Evolutionary conservation across 768 basidiomycete species (phyloP), one percentile per base, ranked within the genome.

Genomic region (Lentinula detonsa): DNA sequence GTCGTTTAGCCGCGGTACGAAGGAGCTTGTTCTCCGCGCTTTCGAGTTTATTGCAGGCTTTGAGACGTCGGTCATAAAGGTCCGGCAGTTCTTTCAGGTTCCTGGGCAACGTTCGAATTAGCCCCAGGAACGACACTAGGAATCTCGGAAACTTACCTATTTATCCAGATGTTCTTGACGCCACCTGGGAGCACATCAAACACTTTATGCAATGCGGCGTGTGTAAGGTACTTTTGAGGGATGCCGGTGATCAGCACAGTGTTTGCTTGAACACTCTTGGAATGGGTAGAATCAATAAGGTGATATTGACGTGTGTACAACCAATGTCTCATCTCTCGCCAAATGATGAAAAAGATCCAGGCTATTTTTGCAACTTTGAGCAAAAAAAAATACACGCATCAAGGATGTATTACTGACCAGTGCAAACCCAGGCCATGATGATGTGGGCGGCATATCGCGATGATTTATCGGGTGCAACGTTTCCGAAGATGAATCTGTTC

Each of bases 181-280:
- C 95, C 95, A 9, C 95, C 95, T 0, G 97, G 96, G 2, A 98
- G 80, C 60, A 84, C 81, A n/a, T 83, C 81, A 72, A 92, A 96
- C 10, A 96, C 73, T 53, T 83, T 77, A 46, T 71, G 74, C 33
- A 97, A 78, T 3, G 85, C 85, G 6, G 78, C 73, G 65, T 88
- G 87, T 42, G 86, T 86, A 57, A 98, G 82, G 68, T 87, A 94
- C 52, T 84, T 82, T 35, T 78, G 75, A 5, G 95, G 94, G 5
- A 98, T 88, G 46, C 95, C 95, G 4, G 93, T 95, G 62, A 98
- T 80, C 48, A 98, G 85, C 21, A 98, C 80, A 3, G 96, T 95
- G 65, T 86, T 91, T 6, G 96, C 94, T 72, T 95, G 93, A 0
- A 93, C 85, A 7, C 89, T 84, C 45, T 81, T 81, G 0, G 92